These are phyloP conservation scores for Chlamydomonas sp. DNA, from an alignment of 139 green algal genomes.

Conservation along the genomic window DNA sequence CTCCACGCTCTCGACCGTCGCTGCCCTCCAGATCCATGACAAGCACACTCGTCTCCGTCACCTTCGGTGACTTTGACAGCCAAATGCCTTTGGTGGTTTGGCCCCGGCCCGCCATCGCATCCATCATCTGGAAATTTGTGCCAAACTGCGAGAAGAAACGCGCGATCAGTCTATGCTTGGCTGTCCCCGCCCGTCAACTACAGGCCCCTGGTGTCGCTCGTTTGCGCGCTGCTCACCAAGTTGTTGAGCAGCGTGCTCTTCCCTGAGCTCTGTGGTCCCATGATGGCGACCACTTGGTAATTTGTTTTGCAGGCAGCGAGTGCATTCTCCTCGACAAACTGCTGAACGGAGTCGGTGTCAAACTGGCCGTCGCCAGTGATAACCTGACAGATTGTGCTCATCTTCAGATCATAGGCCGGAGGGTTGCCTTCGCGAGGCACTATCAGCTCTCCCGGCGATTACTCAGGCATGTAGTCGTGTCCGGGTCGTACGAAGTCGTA, in stretches of 20 bases:
- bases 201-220: not conserved
- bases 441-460: not conserved
- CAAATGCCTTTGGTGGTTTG: conserved; percentile 95
- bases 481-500: too few relatives aligned
- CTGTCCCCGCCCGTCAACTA: not conserved
- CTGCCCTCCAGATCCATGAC: conserved; percentile 96
- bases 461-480: too few relatives aligned
- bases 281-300: conserved; percentile 97
- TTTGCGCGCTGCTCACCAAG: conserved; percentile 64
- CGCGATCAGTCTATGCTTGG: not conserved
- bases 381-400: conserved; percentile 58
- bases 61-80: conserved; percentile 77
- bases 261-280: conserved; percentile 95
- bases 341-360: conserved; percentile 52
- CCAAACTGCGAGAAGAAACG: conserved; percentile 80
- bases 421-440: not conserved
- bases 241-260: conserved; percentile 94
- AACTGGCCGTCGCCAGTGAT: conserved; percentile 73
- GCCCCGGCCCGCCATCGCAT: conserved; percentile 84
- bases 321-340: conserved; percentile 50
- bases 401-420: not conserved
- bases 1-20: conserved; percentile 89
- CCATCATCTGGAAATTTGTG: conserved; percentile 96
- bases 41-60: conserved; percentile 75
- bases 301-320: conserved; percentile 50